Evolutionary conservation across 2,329 filamentous ascomycete species (phyloP), one percentile per base, ranked within the genome.

Genomic region (Aspergillus sp.): DNA sequence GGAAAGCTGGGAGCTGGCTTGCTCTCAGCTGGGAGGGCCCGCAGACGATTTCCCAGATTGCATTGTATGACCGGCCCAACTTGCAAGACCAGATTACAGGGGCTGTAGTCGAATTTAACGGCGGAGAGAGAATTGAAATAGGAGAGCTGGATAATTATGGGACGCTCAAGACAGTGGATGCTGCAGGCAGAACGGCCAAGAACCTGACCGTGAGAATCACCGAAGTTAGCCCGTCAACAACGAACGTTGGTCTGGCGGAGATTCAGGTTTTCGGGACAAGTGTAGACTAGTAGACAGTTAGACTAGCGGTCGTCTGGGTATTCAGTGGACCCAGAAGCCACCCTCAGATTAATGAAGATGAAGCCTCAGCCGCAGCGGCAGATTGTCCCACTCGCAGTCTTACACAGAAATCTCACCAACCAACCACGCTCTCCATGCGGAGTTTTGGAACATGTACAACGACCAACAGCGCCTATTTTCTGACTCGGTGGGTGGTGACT

Each of bases 191-290:
- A 47, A 55, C 41, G 9, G 47, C 44, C 5, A 33, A 23, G 9
- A 55, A 23, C 50, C 40, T 60, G n/a, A 45, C 50, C 3, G 35
- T 60, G 12, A 60, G 24, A 17, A 45, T 57, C 14, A 60, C 58
- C 8, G 49, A 55, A 4, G 51, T 60, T 15, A 60, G 50, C 23
- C 41, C 50, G 5, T 57, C 46, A 5, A 57, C 55, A 9, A 40
- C 31, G 19, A 60, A 60, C 24, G 55, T 52, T 23, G 58, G 58
- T 3, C 46, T 60, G 19, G 51, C 55, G 11, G 58, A 60, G 51
- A 50, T 57, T 27, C 49, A 55, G 21, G 55, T 57, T n/a, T 60
- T 52, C 14, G 41, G 43, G 31, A 12, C 35, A 15, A 33, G 40
- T 24, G 19, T 33, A 24, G 15, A 37, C 15, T n/a, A 37, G 15